These are phyloP conservation scores for Teratosphaeria zuluensis DNA, from an alignment of 2,329 filamentous ascomycete genomes.

Conservation along the genomic window DNA sequence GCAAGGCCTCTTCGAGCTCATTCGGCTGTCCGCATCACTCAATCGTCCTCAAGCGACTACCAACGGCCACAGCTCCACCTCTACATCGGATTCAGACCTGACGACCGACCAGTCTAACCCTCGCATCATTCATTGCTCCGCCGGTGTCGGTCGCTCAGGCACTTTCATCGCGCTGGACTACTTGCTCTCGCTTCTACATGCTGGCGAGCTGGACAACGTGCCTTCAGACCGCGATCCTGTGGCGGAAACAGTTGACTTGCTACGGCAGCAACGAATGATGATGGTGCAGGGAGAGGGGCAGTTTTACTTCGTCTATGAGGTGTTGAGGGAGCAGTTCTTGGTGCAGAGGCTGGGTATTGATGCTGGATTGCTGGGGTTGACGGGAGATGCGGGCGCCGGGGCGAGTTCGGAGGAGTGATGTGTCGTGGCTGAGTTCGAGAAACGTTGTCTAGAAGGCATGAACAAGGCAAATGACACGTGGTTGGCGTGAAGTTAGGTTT, in stretches of 20 bases:
- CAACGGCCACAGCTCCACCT: constrained; percentile 4
- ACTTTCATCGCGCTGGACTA: constrained; percentile 97
- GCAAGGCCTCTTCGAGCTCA: constrained; percentile 57
- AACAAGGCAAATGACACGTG: no score
- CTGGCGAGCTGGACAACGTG: constrained; percentile 52
- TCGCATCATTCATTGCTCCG: constrained; percentile 64
- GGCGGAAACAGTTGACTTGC: constrained; percentile 64
- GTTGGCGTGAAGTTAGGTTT: no score
- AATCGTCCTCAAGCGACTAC: constrained; percentile 30
- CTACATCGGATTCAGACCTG: neutral
- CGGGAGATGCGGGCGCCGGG: neutral
- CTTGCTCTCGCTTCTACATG: constrained; percentile 69
- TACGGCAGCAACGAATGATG: constrained; percentile 79
- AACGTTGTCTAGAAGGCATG: no score
- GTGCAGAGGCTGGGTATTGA: neutral
- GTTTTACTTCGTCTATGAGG: constrained; percentile 80
- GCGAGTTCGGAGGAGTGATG: neutral
- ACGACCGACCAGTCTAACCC: constrained; percentile 45
- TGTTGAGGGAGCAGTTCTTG: constrained; percentile 57
- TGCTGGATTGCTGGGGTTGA: neutral
- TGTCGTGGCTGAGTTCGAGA: neutral
- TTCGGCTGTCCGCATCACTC: constrained; percentile 54
- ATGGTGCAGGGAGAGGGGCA: constrained; percentile 92
- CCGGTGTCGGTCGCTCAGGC: constrained; percentile 85
- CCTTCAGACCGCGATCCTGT: constrained; percentile 55